These are phyloP conservation scores for Phytophthora fragariaefolia DNA, from an alignment of 352 stramenopile species.

Conservation along the genomic window DNA sequence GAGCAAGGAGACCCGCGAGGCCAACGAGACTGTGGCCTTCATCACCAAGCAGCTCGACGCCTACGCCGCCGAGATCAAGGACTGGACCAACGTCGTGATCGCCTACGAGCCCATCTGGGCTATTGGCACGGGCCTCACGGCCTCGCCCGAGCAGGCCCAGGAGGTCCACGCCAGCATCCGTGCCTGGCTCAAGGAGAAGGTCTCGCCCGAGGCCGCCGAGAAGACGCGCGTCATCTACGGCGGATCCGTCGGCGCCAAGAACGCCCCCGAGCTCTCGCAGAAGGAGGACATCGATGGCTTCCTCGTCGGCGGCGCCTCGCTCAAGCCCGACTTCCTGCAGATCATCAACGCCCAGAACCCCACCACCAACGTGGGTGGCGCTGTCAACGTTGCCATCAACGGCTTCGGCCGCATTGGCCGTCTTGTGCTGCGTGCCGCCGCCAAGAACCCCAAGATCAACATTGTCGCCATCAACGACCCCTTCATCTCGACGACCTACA, in stretches of 20 bases:
- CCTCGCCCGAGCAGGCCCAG: slow-evolving; percentile 98
- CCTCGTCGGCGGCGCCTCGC: slow-evolving; percentile 97
- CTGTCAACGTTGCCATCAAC: slow-evolving; percentile 98
- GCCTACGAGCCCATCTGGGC: slow-evolving; percentile 98
- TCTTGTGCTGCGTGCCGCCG: slow-evolving; percentile 94
- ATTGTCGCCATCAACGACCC: slow-evolving; percentile 96
- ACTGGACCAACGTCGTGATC: slow-evolving; percentile 96
- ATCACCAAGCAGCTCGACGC: slow-evolving; percentile 94
- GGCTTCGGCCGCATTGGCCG: slow-evolving; percentile 99
- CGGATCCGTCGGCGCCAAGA: slow-evolving; percentile 94
- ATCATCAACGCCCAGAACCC: slow-evolving; percentile 96
- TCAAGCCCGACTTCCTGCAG: slow-evolving; percentile 97
- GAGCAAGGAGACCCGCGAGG: slow-evolving; percentile 94
- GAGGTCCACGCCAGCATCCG: slow-evolving; percentile 97
- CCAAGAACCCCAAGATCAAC: slow-evolving; percentile 89
- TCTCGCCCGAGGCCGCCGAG: slow-evolving; percentile 91
- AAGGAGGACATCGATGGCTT: slow-evolving; percentile 98
- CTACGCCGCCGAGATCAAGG: slow-evolving; percentile 86
- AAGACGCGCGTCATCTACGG: slow-evolving; percentile 98
- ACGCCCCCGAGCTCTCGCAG: slow-evolving; percentile 93
- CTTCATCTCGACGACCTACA: slow-evolving; percentile 97
- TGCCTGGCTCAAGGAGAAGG: slow-evolving; percentile 93
- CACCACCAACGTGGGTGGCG: slow-evolving; percentile 53
- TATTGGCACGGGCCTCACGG: slow-evolving; percentile 98
- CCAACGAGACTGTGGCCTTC: slow-evolving; percentile 93